phyloP scores from a whole-genome alignment of 78 protist genomes.

The Bigelowiella natans region DNA sequence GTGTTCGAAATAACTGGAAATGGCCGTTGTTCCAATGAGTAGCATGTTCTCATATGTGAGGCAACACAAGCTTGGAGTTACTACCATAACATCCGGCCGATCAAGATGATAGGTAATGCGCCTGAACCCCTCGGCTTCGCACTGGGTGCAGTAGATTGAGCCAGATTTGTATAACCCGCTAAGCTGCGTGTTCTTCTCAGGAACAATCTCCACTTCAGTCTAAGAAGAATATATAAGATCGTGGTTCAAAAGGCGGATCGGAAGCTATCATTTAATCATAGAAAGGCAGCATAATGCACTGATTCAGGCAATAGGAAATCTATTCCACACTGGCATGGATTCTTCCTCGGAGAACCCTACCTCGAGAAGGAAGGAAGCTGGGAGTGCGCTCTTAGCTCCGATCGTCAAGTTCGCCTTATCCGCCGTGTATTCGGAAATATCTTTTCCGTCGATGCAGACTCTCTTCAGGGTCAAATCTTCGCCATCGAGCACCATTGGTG shows the following conservation, averaged over 20 bases:
- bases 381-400: neutral
- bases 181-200: slow-evolving; percentile 23
- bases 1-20: no score
- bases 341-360: neutral
- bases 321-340: neutral
- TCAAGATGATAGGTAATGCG: slow-evolving; percentile 27
- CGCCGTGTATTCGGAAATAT: neutral
- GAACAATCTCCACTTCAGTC: neutral
- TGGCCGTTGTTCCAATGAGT: no score
- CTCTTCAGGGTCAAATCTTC: neutral
- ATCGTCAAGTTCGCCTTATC: neutral
- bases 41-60: no score
- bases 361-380: neutral
- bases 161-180: slow-evolving; percentile 18
- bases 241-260: neutral
- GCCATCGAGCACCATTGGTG: slow-evolving; percentile 6
- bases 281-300: neutral
- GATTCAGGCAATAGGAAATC: neutral
- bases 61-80: no score
- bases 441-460: neutral
- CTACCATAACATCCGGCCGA: slow-evolving; percentile 23
- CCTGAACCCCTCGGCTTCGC: slow-evolving; percentile 39
- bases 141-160: slow-evolving; percentile 28
- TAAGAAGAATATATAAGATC: neutral
- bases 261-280: no score